These are phyloP conservation scores for Carex kokanica DNA, from an alignment of 176 grass and related monocot genomes.

Conservation along the genomic window DNA sequence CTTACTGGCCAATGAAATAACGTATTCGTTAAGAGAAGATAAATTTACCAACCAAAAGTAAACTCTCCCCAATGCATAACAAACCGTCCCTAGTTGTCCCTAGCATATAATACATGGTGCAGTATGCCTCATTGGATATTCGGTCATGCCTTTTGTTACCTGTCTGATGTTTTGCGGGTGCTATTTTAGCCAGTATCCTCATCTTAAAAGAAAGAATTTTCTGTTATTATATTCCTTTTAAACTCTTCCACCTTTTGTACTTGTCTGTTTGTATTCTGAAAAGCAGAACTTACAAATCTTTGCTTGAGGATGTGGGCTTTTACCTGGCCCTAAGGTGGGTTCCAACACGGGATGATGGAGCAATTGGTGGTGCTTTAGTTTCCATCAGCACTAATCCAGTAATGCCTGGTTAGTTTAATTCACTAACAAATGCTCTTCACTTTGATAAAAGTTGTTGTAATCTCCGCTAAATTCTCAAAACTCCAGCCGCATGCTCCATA, in stretches of 20 bases:
- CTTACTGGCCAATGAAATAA: neutral
- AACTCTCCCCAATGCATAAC: neutral
- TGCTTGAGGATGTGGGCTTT: conserved; percentile 72
- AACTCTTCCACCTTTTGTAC: conserved; percentile 9
- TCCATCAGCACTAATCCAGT: conserved; percentile 55
- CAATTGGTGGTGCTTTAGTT: conserved; percentile 57
- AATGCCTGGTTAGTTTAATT: conserved; percentile 65
- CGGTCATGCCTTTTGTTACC: neutral
- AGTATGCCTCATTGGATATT: neutral
- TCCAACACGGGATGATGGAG: conserved; percentile 83
- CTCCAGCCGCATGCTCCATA: neutral
- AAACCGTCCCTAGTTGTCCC: neutral
- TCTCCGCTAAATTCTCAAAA: neutral
- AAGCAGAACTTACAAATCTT: conserved; percentile 74
- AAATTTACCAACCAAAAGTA: neutral
- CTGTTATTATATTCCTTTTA: neutral
- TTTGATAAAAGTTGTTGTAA: neutral
- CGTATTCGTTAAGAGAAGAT: neutral
- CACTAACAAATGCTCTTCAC: neutral
- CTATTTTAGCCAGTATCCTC: neutral
- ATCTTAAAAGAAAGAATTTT: neutral
- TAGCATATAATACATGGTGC: neutral
- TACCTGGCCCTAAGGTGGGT: conserved; percentile 76
- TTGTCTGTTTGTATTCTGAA: conserved; percentile 30
- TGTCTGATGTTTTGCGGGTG: neutral